phyloP scores from a whole-genome alignment of 1,139 yeast species.

The Pichia cactophila region DNA sequence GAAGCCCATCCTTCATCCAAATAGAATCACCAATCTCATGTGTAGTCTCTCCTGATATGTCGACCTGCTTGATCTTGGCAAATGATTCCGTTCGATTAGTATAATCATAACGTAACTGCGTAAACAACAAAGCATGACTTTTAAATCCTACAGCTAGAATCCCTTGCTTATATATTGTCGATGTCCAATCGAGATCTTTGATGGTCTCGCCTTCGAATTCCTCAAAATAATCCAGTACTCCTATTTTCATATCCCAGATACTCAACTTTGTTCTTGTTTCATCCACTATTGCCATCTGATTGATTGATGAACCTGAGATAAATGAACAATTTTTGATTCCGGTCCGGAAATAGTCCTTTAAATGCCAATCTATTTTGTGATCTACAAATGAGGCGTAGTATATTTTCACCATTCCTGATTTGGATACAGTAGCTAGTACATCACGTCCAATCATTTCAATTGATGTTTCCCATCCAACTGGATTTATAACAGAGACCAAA shows the following conservation, averaged over 20 bases:
- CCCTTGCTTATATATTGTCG: conserved; percentile 60
- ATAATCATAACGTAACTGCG: conserved; percentile 83
- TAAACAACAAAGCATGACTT: conserved; percentile 55
- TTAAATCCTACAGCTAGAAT: conserved; percentile 74
- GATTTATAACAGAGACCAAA: conserved; percentile 56
- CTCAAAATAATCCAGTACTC: conserved; percentile 61
- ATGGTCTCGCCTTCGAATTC: conserved; percentile 28
- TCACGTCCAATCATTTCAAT: conserved; percentile 39
- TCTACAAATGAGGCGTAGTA: conserved; percentile 35
- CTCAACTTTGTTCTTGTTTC: conserved; percentile 42
- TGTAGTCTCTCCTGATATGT: conserved; percentile 61
- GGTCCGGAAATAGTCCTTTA: conserved; percentile 44
- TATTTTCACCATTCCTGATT: conserved; percentile 47
- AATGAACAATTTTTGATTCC: conserved; percentile 44
- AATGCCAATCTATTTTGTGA: conserved; percentile 41
- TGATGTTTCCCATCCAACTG: conserved; percentile 46
- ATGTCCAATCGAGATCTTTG: conserved; percentile 76
- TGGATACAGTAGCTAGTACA: conserved; percentile 52
- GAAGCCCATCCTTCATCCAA: conserved; percentile 73
- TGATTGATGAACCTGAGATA: conserved; percentile 67
- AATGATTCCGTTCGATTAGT: conserved; percentile 74
- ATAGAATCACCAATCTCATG: conserved; percentile 83
- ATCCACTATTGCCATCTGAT: conserved; percentile 67
- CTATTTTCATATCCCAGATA: conserved; percentile 70
- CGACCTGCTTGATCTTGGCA: conserved; percentile 66